Percentiles rank a stretch among this genome's conserved stretches.
Evolutionary conservation across 352 stramenopile species (phyloP).

Genomic region (Hyaloperonospora brassicae): DNA sequence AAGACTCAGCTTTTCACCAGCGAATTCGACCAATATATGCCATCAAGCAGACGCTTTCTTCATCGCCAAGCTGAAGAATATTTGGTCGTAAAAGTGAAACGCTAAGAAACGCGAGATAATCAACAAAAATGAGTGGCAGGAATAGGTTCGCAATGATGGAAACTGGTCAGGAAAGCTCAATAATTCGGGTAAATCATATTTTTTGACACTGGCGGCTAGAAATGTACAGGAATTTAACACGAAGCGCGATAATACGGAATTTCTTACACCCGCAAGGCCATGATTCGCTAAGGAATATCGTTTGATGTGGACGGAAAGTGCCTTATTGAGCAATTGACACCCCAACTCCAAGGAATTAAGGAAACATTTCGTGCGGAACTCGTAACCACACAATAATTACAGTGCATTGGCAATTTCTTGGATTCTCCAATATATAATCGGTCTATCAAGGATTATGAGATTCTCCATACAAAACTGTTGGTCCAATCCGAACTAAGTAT

Average conservation of each 20-base stretch:
- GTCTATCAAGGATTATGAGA: not conserved
- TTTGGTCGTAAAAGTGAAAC: not conserved
- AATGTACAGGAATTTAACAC: not conserved
- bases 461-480: constrained; percentile 1
- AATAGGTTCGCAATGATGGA: not conserved
- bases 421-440: not conserved
- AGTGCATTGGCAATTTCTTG: constrained; percentile 1
- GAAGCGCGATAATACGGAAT: not conserved
- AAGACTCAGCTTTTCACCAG: too few species aligned
- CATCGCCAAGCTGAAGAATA: too few species aligned
- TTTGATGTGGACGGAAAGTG: not conserved
- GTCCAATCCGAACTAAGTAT: not conserved
- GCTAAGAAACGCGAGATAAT: not conserved
- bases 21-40: too few species aligned
- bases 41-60: too few species aligned
- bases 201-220: not conserved
- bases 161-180: too few species aligned
- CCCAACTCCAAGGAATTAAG: not conserved
- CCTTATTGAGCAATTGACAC: not conserved
- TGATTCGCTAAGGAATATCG: not conserved
- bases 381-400: too few species aligned
- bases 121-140: not conserved
- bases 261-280: too few species aligned
- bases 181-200: not conserved
- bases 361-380: not conserved